Percentiles rank a stretch among this genome's conserved stretches.
These are phyloP conservation scores for Ophiosphaerella narmari DNA, from an alignment of 2,329 filamentous ascomycete species.

Conservation along the genomic window DNA sequence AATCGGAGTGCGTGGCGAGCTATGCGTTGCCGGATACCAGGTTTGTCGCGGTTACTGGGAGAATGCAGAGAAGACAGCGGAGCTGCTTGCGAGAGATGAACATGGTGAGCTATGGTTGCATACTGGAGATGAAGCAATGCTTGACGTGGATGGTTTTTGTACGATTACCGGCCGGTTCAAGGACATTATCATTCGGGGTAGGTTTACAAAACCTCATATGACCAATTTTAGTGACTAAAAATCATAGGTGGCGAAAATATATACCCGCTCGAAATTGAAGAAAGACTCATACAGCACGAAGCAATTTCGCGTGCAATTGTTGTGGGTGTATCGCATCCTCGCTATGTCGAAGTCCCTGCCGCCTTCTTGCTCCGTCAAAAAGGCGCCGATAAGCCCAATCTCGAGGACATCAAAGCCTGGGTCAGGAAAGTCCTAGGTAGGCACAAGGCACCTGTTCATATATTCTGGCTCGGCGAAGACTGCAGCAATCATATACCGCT, in stretches of 20 bases:
- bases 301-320: conserved; percentile 68
- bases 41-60: conserved; percentile 68
- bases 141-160: conserved; percentile 62
- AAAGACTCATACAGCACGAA: conserved; percentile 69
- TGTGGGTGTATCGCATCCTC: conserved; percentile 69
- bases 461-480: conserved; percentile 74
- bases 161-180: conserved; percentile 76
- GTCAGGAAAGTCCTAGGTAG: conserved; percentile 44
- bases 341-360: conserved; percentile 74
- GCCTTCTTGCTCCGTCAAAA: conserved; percentile 60
- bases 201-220: conserved; percentile 4
- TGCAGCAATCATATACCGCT: conserved; percentile 45
- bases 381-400: conserved; percentile 25
- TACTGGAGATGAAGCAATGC: conserved; percentile 47
- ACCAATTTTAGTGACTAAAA: not conserved
- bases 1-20: conserved; percentile 70
- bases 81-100: conserved; percentile 70
- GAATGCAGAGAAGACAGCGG: conserved; percentile 74
- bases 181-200: conserved; percentile 76
- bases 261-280: conserved; percentile 75
- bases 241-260: conserved; percentile 46
- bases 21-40: conserved; percentile 79
- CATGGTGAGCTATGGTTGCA: conserved; percentile 53
- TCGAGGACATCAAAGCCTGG: conserved; percentile 46
- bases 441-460: conserved; percentile 64